Percentiles rank a stretch among this genome's conserved stretches.
Conservation (phyloP, 1,139 yeast genomes). For the Ogataea hybrid region DNA sequence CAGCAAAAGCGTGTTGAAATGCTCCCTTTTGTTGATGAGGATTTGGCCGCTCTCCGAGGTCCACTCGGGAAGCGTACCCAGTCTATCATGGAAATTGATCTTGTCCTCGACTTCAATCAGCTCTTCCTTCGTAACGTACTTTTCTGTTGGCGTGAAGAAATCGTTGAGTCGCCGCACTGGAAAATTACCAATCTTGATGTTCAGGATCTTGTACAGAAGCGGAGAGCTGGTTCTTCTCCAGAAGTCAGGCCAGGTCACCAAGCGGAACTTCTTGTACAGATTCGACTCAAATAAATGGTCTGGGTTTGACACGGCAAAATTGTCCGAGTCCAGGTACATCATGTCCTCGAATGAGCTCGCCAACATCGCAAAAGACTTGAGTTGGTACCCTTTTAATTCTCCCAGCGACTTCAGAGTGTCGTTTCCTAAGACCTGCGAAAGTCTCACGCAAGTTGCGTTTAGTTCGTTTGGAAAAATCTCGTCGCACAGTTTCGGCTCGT, state of each 20-base stretch:
- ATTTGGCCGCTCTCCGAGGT: slow-evolving; percentile 62
- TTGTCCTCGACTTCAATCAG: slow-evolving; percentile 21
- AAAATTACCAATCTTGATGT: slow-evolving; percentile 36
- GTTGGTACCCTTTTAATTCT: slow-evolving; percentile 49
- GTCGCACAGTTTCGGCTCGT: slow-evolving; percentile 46
- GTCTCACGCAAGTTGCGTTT: slow-evolving; percentile 44
- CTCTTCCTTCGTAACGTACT: slow-evolving; percentile 12
- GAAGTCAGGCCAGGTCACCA: slow-evolving; percentile 62
- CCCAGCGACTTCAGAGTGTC: slow-evolving; percentile 31
- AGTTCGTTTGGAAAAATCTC: slow-evolving; percentile 41
- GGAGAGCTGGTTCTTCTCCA: slow-evolving; percentile 66
- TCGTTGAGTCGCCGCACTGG: slow-evolving; percentile 32
- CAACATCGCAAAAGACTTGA: slow-evolving; percentile 54
- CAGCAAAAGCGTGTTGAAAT: slow-evolving; percentile 47
- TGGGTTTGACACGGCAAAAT: slow-evolving; percentile 51
- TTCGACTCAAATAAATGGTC: slow-evolving; percentile 45
- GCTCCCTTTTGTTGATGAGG: slow-evolving; percentile 49
- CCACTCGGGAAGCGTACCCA: slow-evolving; percentile 58
- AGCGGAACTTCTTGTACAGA: slow-evolving; percentile 30
- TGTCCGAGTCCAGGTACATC: slow-evolving; percentile 53
- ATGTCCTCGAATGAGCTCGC: slow-evolving; percentile 52
- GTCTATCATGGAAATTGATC: slow-evolving; percentile 45
- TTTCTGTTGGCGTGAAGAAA: slow-evolving; percentile 24
- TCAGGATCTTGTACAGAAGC: slow-evolving; percentile 50
- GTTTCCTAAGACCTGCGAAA: slow-evolving; percentile 40